Evolutionary conservation across 306 rosid genomes (phyloP).

Genomic region (Cicer bijugum): DNA sequence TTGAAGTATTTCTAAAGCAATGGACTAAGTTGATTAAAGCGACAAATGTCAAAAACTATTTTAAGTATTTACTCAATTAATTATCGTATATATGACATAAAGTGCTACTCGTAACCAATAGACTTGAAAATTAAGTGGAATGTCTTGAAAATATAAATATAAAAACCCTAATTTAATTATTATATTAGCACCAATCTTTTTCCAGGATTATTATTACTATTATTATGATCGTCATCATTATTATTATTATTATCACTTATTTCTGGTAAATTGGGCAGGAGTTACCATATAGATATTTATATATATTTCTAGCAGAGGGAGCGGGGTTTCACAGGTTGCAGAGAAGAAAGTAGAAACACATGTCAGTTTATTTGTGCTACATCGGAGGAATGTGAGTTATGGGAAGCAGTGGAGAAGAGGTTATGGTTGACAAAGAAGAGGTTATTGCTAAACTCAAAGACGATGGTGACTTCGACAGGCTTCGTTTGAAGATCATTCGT

Average conservation of each 20-base stretch:
- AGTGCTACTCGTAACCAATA: background rate
- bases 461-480: conserved; percentile 91
- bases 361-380: background rate
- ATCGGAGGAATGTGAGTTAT: conserved; percentile 22
- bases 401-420: conserved; percentile 40
- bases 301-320: conserved; percentile 43
- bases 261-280: conserved; percentile 49
- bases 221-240: too few species aligned
- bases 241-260: conserved; percentile 1
- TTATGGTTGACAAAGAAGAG: conserved; percentile 62
- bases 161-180: background rate
- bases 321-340: background rate
- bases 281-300: background rate
- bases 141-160: background rate
- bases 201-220: background rate
- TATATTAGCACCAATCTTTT: background rate
- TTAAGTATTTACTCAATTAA: background rate
- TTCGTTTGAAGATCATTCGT: conserved; percentile 84
- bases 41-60: too few species aligned
- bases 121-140: background rate
- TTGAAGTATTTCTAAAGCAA: too few species aligned
- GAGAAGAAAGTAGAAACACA: conserved; percentile 20
- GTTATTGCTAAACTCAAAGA: conserved; percentile 82
- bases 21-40: too few species aligned
- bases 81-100: background rate